Evolutionary conservation across 495 filamentous ascomycete species (phyloP).

Genomic region (Podospora appendiculata): DNA sequence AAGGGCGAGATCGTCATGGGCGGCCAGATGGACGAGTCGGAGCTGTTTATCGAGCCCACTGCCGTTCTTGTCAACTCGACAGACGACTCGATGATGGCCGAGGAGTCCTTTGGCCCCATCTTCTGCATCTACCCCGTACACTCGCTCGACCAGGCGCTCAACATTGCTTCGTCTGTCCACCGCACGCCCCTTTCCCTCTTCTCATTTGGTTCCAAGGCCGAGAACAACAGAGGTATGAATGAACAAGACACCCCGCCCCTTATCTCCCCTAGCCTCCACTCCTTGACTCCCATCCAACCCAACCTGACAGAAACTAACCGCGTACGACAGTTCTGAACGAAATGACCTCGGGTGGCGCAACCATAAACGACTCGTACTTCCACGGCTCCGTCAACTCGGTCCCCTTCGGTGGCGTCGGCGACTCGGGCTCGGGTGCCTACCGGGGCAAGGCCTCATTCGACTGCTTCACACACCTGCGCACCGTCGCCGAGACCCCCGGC

Average conservation of each 20-base stretch:
- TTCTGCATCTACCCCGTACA: conserved; percentile 70
- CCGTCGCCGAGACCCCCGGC: conserved; percentile 63
- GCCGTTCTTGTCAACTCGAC: conserved; percentile 65
- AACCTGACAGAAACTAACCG: conserved; percentile 11
- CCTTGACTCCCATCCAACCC: neutral
- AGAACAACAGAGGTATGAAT: conserved; percentile 55
- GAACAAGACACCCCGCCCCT: neutral
- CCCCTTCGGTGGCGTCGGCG: conserved; percentile 86
- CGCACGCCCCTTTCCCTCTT: conserved; percentile 76
- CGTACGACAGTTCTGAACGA: conserved; percentile 43
- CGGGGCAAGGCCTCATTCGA: conserved; percentile 80
- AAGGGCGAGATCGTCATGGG: conserved; percentile 81
- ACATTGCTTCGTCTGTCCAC: conserved; percentile 65
- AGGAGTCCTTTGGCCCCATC: conserved; percentile 88
- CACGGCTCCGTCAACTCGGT: conserved; percentile 70
- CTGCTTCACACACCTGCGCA: conserved; percentile 72
- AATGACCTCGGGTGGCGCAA: conserved; percentile 69
- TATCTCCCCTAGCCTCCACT: neutral
- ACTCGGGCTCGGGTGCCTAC: conserved; percentile 76
- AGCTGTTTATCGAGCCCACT: conserved; percentile 80
- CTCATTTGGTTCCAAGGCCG: conserved; percentile 71
- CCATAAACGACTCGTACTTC: conserved; percentile 75
- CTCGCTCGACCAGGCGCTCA: conserved; percentile 73
- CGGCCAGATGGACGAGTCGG: conserved; percentile 67
- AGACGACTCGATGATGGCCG: conserved; percentile 68